A percentile compares a stretch with the other conserved stretches of the same genome.
phyloP scores from a whole-genome alignment of 2,329 filamentous ascomycete species.

The Pseudodiploospora longispora region DNA sequence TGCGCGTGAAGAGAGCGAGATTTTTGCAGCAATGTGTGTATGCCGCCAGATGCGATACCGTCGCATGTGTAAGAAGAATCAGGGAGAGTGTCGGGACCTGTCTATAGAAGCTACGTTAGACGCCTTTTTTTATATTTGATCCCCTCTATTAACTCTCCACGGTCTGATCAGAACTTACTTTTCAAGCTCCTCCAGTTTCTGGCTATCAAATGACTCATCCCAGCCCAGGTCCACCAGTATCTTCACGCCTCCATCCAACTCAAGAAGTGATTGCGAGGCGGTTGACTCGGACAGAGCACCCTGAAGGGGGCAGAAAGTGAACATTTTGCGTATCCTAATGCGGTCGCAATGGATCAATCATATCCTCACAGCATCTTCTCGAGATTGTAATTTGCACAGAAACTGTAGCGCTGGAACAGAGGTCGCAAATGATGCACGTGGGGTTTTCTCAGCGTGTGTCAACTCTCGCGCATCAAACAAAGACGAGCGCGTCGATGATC shows the following conservation, averaged over 20 bases:
- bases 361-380: too few relatives aligned
- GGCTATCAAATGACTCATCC: conserved; percentile 83
- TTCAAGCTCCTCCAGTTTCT: conserved; percentile 79
- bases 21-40: conserved; percentile 97
- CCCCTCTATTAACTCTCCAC: not conserved
- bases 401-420: too few relatives aligned
- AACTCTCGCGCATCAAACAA: too few relatives aligned
- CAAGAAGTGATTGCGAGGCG: conserved; percentile 89
- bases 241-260: conserved; percentile 95
- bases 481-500: too few relatives aligned
- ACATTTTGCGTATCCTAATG: conserved; percentile 53
- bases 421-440: too few relatives aligned
- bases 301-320: conserved; percentile 87
- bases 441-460: too few relatives aligned
- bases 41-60: conserved; percentile 81
- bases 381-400: too few relatives aligned
- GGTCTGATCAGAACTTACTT: conserved; percentile 49
- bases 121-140: not conserved
- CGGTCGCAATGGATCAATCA: conserved; percentile 2
- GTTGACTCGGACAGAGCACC: conserved; percentile 81
- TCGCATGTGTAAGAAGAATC: conserved; percentile 91
- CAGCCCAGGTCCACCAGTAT: conserved; percentile 91
- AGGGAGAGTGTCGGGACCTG: conserved; percentile 87
- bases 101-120: conserved; percentile 37
- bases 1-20: conserved; percentile 81